Evolutionary conservation across 192 early-diverging fungal species (phyloP).

Genomic region (Backusella parvicylindrica): DNA sequence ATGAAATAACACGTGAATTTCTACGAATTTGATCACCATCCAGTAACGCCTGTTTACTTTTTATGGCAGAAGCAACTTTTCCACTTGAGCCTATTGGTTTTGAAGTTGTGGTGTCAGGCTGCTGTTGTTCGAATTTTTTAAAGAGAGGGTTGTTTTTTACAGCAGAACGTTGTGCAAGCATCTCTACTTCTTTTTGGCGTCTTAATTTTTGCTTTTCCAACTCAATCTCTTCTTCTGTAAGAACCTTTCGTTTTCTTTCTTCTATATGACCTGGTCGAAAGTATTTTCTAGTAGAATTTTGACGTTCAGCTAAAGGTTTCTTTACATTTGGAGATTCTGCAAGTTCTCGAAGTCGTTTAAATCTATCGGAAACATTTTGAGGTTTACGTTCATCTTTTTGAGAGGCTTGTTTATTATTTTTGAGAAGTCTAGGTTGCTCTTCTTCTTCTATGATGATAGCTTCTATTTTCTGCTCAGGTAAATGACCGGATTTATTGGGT

Average conservation of each 20-base stretch:
- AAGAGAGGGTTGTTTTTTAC: conserved; percentile 30
- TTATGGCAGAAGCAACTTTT: not conserved
- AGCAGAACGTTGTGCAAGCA: conserved; percentile 17
- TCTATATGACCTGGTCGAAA: conserved; percentile 21
- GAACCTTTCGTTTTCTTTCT: conserved; percentile 9
- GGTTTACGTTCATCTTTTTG: not conserved
- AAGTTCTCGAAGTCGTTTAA: conserved; percentile 13
- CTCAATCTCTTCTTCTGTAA: conserved; percentile 13
- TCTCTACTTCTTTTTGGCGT: conserved; percentile 18
- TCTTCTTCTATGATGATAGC: not conserved
- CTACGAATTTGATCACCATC: conserved; percentile 9
- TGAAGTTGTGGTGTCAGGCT: not conserved
- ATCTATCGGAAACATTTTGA: conserved; percentile 8
- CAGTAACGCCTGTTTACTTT: not conserved
- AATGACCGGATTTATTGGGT: conserved; percentile 1
- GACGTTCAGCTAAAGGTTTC: not conserved
- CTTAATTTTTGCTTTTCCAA: conserved; percentile 3
- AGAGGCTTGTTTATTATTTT: not conserved
- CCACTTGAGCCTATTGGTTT: not conserved
- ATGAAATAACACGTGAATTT: conserved; percentile 11
- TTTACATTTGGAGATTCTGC: conserved; percentile 14
- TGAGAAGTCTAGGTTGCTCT: not conserved
- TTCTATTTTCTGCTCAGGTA: conserved; percentile 9
- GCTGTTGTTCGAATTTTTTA: conserved; percentile 13
- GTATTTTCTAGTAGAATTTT: conserved; percentile 14